A percentile compares a stretch with the other conserved stretches of the same genome.
Evolutionary conservation across 257 asterid genomes (phyloP).

Genomic region (Petrea volubilis): DNA sequence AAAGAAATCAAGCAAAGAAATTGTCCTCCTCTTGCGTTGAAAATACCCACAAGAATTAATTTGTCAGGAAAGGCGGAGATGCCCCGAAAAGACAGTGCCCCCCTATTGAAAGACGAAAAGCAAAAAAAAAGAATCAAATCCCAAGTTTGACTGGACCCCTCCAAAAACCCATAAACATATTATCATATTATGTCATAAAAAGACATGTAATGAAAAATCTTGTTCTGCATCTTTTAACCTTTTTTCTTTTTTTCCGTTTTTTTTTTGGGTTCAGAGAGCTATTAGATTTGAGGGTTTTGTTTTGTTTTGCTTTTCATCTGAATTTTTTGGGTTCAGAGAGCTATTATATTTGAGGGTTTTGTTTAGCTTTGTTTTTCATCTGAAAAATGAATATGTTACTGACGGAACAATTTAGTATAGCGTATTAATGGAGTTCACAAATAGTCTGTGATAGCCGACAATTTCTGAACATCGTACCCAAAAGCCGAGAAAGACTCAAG

Average conservation of each 20-base stretch:
- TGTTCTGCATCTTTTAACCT: neutral
- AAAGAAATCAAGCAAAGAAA: neutral
- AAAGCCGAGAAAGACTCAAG: conserved; percentile 25
- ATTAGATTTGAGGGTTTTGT: neutral
- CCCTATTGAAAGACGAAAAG: neutral
- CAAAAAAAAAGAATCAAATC: conserved; percentile 54
- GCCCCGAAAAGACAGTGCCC: conserved; percentile 32
- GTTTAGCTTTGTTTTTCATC: neutral
- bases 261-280: neutral
- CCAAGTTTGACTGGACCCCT: conserved; percentile 77
- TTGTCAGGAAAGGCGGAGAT: conserved; percentile 33
- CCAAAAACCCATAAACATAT: conserved; percentile 6
- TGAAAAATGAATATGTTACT: neutral
- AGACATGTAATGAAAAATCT: conserved; percentile 23
- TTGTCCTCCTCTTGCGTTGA: conserved; percentile 25
- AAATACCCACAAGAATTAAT: conserved; percentile 23
- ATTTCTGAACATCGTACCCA: conserved; percentile 86
- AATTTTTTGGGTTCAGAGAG: neutral
- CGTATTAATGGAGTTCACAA: conserved; percentile 50
- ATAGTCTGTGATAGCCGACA: conserved; percentile 86
- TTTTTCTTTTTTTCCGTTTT: neutral
- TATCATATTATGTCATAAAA: conserved; percentile 25
- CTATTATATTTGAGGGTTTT: neutral
- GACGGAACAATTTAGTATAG: neutral
- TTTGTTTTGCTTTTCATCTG: neutral